A percentile compares a stretch with the other conserved stretches of the same genome.
These are phyloP conservation scores for Ophiostoma quercus DNA, from an alignment of 2,329 filamentous ascomycete genomes.

Conservation along the genomic window DNA sequence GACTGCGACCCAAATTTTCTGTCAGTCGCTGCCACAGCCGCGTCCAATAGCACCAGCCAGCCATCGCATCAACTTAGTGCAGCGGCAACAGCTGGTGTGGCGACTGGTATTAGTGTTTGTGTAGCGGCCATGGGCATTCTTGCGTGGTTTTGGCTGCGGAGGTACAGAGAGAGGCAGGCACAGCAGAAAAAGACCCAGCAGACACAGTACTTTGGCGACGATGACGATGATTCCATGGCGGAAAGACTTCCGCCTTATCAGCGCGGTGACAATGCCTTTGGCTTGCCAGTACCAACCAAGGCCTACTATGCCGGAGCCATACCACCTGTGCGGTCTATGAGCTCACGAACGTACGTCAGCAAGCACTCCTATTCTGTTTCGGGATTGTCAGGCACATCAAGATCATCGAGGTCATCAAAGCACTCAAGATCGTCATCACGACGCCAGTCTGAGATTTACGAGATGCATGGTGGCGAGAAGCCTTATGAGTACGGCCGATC, in stretches of 20 bases:
- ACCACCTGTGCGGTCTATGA: neutral
- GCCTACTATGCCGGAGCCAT: neutral
- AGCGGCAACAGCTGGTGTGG: neutral
- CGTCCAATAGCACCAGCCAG: neutral
- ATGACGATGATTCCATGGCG: neutral
- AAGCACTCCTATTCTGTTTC: neutral
- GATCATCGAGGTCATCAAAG: neutral
- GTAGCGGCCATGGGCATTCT: neutral
- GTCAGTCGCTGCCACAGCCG: neutral
- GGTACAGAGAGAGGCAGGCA: neutral
- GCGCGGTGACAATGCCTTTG: neutral
- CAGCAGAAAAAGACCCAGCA: neutral
- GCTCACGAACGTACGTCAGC: neutral
- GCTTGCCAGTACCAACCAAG: neutral
- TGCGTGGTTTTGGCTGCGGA: neutral
- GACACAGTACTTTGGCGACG: neutral
- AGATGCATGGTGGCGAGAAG: neutral
- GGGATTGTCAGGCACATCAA: neutral
- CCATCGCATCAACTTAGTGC: neutral
- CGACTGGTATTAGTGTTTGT: neutral
- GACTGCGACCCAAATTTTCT: neutral
- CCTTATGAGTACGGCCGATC: slow-evolving; percentile 1
- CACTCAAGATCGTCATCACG: neutral
- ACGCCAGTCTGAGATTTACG: neutral
- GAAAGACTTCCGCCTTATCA: neutral